phyloP scores from a whole-genome alignment of 169 alveolate species.

The Plasmodium ovale region DNA sequence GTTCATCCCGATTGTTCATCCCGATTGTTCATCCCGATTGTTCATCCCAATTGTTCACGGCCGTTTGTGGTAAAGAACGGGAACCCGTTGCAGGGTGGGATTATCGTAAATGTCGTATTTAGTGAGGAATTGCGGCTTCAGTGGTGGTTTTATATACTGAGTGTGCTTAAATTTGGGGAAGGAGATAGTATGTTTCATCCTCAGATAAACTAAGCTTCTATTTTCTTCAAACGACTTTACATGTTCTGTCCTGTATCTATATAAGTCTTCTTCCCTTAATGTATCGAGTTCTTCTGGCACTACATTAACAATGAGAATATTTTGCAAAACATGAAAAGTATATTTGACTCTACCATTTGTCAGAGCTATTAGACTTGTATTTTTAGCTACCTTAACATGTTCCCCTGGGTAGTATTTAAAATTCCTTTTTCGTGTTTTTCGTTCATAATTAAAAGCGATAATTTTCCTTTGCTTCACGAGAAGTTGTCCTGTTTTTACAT shows the following conservation, averaged over 20 bases:
- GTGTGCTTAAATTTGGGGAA: conserved; percentile 46
- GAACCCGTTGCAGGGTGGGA: conserved; percentile 84
- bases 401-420: conserved; percentile 90
- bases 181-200: conserved; percentile 86
- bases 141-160: conserved; percentile 84
- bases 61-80: conserved; percentile 48
- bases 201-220: conserved; percentile 80
- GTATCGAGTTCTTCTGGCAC: conserved; percentile 90
- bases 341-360: conserved; percentile 89
- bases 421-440: conserved; percentile 83
- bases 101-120: conserved; percentile 86
- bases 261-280: conserved; percentile 86
- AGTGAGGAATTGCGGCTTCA: conserved; percentile 84
- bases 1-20: no score
- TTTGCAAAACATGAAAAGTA: conserved; percentile 87
- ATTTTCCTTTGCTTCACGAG: conserved; percentile 86
- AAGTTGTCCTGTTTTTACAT: conserved; percentile 85
- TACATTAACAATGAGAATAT: conserved; percentile 87
- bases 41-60: background rate
- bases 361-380: conserved; percentile 82
- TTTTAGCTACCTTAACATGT: conserved; percentile 84
- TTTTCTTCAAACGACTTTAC: conserved; percentile 89
- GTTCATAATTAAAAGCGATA: conserved; percentile 84
- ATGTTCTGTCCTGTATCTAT: conserved; percentile 93
- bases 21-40: no score